Conservation (phyloP, 176 grass and related monocot genomes). For the Poa pratensis region DNA sequence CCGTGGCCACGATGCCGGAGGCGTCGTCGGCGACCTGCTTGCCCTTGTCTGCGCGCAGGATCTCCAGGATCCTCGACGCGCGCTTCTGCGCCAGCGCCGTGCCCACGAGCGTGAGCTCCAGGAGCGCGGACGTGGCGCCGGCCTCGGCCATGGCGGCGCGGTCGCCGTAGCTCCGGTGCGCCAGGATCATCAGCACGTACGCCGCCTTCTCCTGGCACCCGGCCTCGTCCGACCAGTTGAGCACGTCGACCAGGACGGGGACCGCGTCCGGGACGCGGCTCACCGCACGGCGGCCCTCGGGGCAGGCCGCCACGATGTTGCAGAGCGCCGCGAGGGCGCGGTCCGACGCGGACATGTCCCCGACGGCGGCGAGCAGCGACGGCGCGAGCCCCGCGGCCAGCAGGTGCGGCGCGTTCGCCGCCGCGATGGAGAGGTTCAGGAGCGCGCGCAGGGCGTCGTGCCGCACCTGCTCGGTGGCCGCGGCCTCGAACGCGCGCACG, state of each 20-base stretch:
- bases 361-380: slow-evolving; percentile 50
- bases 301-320: slow-evolving; percentile 69
- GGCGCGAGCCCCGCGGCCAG: slow-evolving; percentile 62
- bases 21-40: slow-evolving; percentile 55
- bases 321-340: slow-evolving; percentile 72
- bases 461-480: slow-evolving; percentile 43
- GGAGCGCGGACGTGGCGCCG: slow-evolving; percentile 67
- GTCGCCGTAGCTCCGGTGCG: slow-evolving; percentile 69
- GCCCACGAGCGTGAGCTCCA: slow-evolving; percentile 89
- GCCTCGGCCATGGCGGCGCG: slow-evolving; percentile 72
- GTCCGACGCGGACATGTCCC: slow-evolving; percentile 52
- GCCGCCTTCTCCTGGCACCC: slow-evolving; percentile 90
- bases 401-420: slow-evolving; percentile 66
- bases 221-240: slow-evolving; percentile 73
- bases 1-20: slow-evolving; percentile 42
- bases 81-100: slow-evolving; percentile 88
- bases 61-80: slow-evolving; percentile 85
- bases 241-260: slow-evolving; percentile 66
- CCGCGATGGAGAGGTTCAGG: slow-evolving; percentile 78
- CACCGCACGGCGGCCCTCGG: slow-evolving; percentile 70
- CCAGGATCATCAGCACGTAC: slow-evolving; percentile 95
- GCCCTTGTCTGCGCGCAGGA: slow-evolving; percentile 75
- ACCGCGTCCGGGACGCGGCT: slow-evolving; percentile 61
- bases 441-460: slow-evolving; percentile 81
- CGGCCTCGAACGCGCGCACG: slow-evolving; percentile 49